These are phyloP conservation scores for Elongisporangium anandrum DNA, from an alignment of 352 stramenopile genomes.

Conservation along the genomic window DNA sequence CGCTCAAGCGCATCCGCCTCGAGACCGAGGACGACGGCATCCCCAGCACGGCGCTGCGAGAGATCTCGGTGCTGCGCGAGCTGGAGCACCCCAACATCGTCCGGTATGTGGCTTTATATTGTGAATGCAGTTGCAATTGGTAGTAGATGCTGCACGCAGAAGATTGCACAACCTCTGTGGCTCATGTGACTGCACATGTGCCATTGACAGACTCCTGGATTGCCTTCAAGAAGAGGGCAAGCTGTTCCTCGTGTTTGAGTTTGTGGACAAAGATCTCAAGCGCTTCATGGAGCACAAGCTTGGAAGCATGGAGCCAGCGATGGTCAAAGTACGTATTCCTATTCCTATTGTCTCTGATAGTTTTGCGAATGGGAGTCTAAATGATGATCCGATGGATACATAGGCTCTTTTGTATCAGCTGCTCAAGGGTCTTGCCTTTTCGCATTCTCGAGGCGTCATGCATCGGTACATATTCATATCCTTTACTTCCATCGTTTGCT, in stretches of 20 bases:
- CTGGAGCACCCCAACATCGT: slow-evolving; percentile 99
- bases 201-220: slow-evolving; percentile 75
- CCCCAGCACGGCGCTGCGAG: slow-evolving; percentile 95
- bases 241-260: slow-evolving; percentile 99
- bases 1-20: slow-evolving; percentile 96
- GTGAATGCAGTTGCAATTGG: no score
- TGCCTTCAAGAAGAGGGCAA: slow-evolving; percentile 94
- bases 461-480: no score
- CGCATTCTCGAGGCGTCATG: slow-evolving; percentile 85
- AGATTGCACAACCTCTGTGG: no score
- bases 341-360: not conserved
- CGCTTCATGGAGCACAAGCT: slow-evolving; percentile 91
- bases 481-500: no score
- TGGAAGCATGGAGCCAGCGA: slow-evolving; percentile 42
- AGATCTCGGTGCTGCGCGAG: slow-evolving; percentile 98
- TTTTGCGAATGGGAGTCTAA: not conserved
- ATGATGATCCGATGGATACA: not conserved
- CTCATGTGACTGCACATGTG: no score
- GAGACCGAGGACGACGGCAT: slow-evolving; percentile 99
- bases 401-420: slow-evolving; percentile 82
- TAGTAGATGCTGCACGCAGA: no score
- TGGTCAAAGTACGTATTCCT: slow-evolving; percentile 46
- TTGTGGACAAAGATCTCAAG: slow-evolving; percentile 98
- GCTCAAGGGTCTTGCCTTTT: slow-evolving; percentile 84
- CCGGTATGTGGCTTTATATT: slow-evolving; percentile 28